Evolutionary conservation across 2,329 filamentous ascomycete species (phyloP), one percentile per base, ranked within the genome.

Genomic region (Trichoderma lentiforme): DNA sequence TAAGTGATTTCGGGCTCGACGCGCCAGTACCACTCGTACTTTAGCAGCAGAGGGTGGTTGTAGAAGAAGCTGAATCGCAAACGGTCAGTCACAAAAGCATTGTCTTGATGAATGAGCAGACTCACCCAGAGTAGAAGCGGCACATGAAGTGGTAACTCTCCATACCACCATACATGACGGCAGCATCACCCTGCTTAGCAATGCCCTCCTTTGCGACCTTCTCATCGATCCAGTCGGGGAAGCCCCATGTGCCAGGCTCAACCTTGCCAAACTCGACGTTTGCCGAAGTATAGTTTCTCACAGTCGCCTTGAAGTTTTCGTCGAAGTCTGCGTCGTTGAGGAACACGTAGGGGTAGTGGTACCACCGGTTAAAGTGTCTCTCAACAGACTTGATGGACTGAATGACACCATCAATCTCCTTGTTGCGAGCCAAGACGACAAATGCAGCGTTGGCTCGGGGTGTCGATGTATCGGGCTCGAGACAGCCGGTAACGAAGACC

Each of bases 1-100:
- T 98, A 99, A 85, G 95, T 98, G 89, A 99, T 98, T 83, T 99
- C 96, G 75, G 96, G 96, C 87, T 99, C 96, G 77, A 99, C 86
- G 74, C 96, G 94, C 96, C 96, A 99, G 86, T 99, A 99, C 96
- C 96, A 99, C 80, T 98, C 94, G 83, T 98, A 99, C 83, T 98
- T 98, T 80, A 93, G 89, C 60, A 99, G 88, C 39, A 98, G 89
- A 75, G 95, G 92, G 80, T 99, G 96, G 82, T 98, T 97, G 86
- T 96, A 99, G 84, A 99, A 99, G 84, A 97, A 96, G 57, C 94
- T 89, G 74, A 30, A 57, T 66, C 39, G 3, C 12, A 51, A 56
- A 14, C 15, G 47, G 36, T 65, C 71, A 47, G 71, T 65, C 8
- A 63, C 6, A 4, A 60, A 67, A 28, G 15, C 36, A 64, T 30